These are phyloP conservation scores for Stephania yunnanensis DNA, from an alignment of 164 flowering plant genomes.

Conservation along the genomic window DNA sequence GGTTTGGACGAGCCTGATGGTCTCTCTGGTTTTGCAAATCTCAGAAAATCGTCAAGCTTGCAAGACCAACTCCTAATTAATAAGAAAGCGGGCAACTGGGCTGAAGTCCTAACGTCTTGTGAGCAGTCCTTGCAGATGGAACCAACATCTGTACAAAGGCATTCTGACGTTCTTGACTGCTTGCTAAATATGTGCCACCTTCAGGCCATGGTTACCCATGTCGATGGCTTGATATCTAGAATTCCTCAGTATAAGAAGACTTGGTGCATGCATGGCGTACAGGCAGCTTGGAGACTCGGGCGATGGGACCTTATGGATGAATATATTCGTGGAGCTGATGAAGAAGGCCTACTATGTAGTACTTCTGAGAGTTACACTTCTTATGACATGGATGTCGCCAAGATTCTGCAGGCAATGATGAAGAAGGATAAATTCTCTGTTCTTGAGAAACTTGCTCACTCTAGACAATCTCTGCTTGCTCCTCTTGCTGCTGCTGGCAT, in stretches of 20 bases:
- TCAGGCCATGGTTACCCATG: conserved; percentile 94
- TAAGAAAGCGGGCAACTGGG: conserved; percentile 95
- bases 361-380: conserved; percentile 82
- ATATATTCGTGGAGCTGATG: conserved; percentile 78
- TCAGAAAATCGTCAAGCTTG: conserved; percentile 66
- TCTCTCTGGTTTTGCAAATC: conserved; percentile 80
- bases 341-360: conserved; percentile 75
- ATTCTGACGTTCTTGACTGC: conserved; percentile 93
- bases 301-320: conserved; percentile 98
- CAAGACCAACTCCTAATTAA: conserved; percentile 85
- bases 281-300: conserved; percentile 99
- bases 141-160: conserved; percentile 82
- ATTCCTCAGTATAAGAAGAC: conserved; percentile 80
- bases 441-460: conserved; percentile 74
- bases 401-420: conserved; percentile 91
- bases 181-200: conserved; percentile 91
- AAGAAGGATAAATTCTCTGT: conserved; percentile 83
- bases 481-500: conserved; percentile 99
- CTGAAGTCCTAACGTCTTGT: conserved; percentile 83
- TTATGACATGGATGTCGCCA: conserved; percentile 94
- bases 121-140: conserved; percentile 98
- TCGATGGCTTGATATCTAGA: conserved; percentile 89
- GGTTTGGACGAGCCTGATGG: conserved; percentile 97
- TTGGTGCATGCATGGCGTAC: conserved; percentile 99
- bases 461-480: conserved; percentile 90